phyloP scores from a whole-genome alignment of 2,329 filamentous ascomycete species.

The Aspergillus brunneoviolaceus region DNA sequence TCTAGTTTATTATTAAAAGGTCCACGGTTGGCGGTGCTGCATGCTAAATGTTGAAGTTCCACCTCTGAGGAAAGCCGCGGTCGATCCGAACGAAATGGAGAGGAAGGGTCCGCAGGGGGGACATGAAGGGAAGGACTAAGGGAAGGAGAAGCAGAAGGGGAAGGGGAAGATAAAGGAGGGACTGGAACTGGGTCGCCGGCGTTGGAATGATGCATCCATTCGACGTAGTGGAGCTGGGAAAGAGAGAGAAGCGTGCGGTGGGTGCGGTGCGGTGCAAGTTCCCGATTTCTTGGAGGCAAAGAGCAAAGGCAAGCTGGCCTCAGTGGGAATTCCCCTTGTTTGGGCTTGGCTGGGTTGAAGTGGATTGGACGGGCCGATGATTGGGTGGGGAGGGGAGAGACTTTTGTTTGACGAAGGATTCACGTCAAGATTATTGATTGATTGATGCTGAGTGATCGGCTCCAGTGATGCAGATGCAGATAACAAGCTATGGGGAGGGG shows the following conservation, averaged over 20 bases:
- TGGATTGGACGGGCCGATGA: background rate
- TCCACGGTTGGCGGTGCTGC: constrained; percentile 14
- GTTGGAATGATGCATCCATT: constrained; percentile 10
- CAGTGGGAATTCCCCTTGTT: constrained; percentile 4
- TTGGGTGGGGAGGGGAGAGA: background rate
- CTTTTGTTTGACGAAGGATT: background rate
- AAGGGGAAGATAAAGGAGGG: constrained; percentile 2
- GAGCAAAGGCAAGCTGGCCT: constrained; percentile 29
- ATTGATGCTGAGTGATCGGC: no score
- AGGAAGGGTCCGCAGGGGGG: constrained; percentile 7
- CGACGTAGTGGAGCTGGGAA: constrained; percentile 11
- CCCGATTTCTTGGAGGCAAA: background rate
- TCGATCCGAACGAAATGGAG: constrained; percentile 8
- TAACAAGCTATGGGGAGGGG: no score
- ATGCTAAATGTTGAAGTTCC: constrained; percentile 23
- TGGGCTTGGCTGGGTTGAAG: background rate
- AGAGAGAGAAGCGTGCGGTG: background rate
- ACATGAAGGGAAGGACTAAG: constrained; percentile 15
- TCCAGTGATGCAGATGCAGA: background rate
- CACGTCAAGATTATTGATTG: background rate
- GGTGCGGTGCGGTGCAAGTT: background rate
- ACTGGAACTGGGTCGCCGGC: background rate
- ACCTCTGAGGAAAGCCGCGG: constrained; percentile 14
- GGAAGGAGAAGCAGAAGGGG: constrained; percentile 7
- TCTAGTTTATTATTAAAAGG: constrained; percentile 1